These are phyloP conservation scores for Phytopythium sindhum DNA, from an alignment of 352 stramenopile species.

Conservation along the genomic window DNA sequence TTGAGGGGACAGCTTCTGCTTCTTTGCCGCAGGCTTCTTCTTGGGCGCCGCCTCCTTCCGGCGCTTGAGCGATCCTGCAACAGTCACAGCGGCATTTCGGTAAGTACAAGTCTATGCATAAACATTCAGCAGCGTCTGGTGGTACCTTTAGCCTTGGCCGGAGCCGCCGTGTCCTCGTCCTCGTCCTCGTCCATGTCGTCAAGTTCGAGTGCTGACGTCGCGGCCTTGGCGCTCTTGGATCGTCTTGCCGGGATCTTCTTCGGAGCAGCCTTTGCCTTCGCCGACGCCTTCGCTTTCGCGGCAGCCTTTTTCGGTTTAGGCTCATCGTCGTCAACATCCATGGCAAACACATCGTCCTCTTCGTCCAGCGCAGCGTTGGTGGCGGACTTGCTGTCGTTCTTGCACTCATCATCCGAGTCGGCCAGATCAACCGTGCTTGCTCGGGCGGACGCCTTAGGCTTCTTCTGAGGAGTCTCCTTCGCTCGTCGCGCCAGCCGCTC, in stretches of 20 bases:
- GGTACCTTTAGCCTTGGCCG: conserved; percentile 8
- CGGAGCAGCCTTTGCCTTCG: conserved; percentile 22
- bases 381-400: neutral
- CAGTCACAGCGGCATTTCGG: neutral
- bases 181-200: conserved; percentile 3
- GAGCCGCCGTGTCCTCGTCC: neutral
- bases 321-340: conserved; percentile 27
- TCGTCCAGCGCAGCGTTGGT: conserved; percentile 18
- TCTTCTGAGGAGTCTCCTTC: conserved; percentile 41
- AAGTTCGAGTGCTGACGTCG: conserved; percentile 3
- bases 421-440: conserved; percentile 37
- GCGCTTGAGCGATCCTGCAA: conserved; percentile 20
- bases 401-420: conserved; percentile 40
- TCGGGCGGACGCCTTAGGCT: conserved; percentile 15
- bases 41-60: conserved; percentile 19
- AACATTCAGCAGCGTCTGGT: neutral
- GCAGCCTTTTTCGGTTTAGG: conserved; percentile 17
- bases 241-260: neutral
- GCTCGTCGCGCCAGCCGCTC: conserved; percentile 59
- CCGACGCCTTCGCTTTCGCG: conserved; percentile 28
- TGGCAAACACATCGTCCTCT: conserved; percentile 71
- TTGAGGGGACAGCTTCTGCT: neutral
- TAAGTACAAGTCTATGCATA: neutral
- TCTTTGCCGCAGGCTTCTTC: conserved; percentile 4
- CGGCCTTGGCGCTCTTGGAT: neutral